Conservation (phyloP, 805 yeast genomes). For the Barnettozyma pratensis region DNA sequence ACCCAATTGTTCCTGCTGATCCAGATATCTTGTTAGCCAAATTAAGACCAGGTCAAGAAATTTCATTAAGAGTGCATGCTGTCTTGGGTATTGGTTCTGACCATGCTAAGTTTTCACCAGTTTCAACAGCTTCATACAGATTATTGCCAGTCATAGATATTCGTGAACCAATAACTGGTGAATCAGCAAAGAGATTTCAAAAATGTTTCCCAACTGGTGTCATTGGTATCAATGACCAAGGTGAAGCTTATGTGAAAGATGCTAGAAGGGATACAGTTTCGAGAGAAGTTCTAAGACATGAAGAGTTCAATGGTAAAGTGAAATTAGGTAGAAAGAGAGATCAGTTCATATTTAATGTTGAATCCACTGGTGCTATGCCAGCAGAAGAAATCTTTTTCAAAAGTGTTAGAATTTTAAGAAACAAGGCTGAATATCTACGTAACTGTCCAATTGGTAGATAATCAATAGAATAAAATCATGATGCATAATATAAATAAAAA, state of each 20-base stretch:
- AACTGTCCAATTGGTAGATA: conserved; percentile 66
- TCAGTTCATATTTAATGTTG: conserved; percentile 92
- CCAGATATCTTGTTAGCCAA: conserved; percentile 90
- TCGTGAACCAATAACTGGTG: conserved; percentile 66
- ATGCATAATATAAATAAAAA: not conserved
- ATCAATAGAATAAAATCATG: not conserved
- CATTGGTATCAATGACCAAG: conserved; percentile 61
- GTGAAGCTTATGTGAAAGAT: conserved; percentile 77
- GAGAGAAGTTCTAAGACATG: conserved; percentile 92
- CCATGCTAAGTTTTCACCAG: conserved; percentile 97
- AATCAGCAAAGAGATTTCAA: conserved; percentile 71
- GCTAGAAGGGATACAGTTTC: conserved; percentile 95
- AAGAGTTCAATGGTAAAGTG: conserved; percentile 84
- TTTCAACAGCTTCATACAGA: conserved; percentile 93
- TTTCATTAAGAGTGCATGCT: conserved; percentile 84
- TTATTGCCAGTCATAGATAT: conserved; percentile 85
- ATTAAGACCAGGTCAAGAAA: conserved; percentile 95
- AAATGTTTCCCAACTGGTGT: conserved; percentile 94
- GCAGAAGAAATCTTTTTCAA: conserved; percentile 96
- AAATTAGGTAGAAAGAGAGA: conserved; percentile 87
- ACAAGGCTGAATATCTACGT: conserved; percentile 76
- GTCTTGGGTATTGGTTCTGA: conserved; percentile 88
- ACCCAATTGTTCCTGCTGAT: conserved; percentile 73
- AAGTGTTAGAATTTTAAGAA: conserved; percentile 76
- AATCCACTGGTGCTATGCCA: conserved; percentile 93